Evolutionary conservation across 441 rosid species (phyloP).

Genomic region (Populus hybrid): DNA sequence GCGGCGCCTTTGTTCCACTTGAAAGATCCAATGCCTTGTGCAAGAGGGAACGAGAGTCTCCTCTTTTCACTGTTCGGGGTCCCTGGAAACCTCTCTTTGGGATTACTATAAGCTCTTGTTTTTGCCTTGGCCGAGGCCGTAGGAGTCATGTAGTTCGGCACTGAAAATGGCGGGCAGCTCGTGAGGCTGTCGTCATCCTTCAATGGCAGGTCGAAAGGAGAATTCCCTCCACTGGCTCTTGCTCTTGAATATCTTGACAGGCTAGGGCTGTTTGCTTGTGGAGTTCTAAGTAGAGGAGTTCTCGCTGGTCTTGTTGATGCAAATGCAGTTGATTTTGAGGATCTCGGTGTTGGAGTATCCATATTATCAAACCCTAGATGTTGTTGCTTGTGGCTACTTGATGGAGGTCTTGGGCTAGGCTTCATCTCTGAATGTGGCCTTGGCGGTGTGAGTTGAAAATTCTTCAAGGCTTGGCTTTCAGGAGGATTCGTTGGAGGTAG

Average conservation of each 20-base stretch:
- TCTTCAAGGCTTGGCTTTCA: conserved; percentile 44
- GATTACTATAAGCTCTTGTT: conserved; percentile 62
- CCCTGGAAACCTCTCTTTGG: conserved; percentile 64
- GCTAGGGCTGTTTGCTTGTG: conserved; percentile 31
- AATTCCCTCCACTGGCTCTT: conserved; percentile 50
- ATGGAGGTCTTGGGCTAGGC: conserved; percentile 57
- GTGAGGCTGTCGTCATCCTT: conserved; percentile 88
- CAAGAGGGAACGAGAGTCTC: conserved; percentile 66
- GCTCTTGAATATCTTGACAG: conserved; percentile 58
- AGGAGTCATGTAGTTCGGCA: conserved; percentile 84
- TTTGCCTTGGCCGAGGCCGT: conserved; percentile 86
- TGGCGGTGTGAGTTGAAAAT: conserved; percentile 49
- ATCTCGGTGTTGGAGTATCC: conserved; percentile 65
- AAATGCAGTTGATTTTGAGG: conserved; percentile 61
- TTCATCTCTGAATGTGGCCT: conserved; percentile 54
- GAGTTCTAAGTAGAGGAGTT: conserved; percentile 45
- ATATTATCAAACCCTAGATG: conserved; percentile 38
- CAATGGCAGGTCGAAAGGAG: conserved; percentile 55
- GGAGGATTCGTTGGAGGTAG: conserved; percentile 42
- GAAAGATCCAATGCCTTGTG: conserved; percentile 61
- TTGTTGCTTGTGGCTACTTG: conserved; percentile 47
- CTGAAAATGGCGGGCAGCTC: conserved; percentile 93
- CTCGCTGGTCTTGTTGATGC: conserved; percentile 40
- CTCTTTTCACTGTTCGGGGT: conserved; percentile 71
- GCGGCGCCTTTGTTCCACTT: conserved; percentile 83